A percentile compares a stretch with the other conserved stretches of the same genome.
Conservation (phyloP, 305 asterid genomes). For the Fraxinus angustifolia region DNA sequence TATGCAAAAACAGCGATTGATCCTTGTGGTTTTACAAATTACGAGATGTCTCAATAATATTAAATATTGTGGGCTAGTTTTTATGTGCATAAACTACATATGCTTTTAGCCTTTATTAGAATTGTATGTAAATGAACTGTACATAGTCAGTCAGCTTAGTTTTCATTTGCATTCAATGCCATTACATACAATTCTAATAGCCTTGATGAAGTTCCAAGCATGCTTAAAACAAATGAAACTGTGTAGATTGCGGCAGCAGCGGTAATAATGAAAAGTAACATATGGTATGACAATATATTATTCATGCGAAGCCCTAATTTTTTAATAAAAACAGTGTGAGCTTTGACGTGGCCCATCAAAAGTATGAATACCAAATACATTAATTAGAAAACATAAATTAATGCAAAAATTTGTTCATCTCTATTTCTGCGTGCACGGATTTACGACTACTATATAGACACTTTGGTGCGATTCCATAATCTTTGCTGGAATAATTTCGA, state of each 20-base stretch:
- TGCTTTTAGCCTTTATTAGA: background rate
- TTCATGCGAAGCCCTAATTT: background rate
- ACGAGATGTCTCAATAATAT: constrained; percentile 7
- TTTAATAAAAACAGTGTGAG: background rate
- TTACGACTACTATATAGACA: background rate
- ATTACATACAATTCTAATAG: background rate
- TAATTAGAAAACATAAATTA: no score
- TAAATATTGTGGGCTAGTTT: constrained; percentile 16
- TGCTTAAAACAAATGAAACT: constrained; percentile 1
- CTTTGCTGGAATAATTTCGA: background rate
- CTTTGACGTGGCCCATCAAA: background rate
- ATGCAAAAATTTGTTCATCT: background rate
- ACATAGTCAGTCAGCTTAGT: no score
- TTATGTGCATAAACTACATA: constrained; percentile 14
- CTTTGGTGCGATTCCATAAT: background rate
- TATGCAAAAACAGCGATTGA: constrained; percentile 9
- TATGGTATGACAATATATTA: background rate
- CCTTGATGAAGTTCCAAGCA: constrained; percentile 2
- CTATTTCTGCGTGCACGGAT: background rate
- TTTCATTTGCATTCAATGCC: no score
- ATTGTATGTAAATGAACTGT: no score
- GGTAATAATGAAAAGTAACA: background rate
- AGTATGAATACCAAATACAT: no score
- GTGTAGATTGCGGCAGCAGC: background rate
- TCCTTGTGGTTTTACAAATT: constrained; percentile 4